Evolutionary conservation across 345 rosid species (phyloP).

Genomic region (Capsella bursapastoris): DNA sequence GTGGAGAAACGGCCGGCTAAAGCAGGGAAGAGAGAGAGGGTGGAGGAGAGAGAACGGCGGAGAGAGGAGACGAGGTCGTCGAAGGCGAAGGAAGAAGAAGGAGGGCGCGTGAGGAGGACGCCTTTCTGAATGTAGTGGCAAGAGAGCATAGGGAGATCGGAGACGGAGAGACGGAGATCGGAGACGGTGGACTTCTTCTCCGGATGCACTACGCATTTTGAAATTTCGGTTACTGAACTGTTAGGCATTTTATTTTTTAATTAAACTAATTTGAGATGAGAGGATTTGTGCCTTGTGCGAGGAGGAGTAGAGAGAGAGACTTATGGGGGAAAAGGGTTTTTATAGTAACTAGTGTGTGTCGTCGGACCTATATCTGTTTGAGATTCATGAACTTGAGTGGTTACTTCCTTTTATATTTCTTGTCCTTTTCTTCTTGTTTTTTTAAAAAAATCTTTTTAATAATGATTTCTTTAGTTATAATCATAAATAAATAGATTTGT

Average conservation of each 20-base stretch:
- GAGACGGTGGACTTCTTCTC: conserved; percentile 52
- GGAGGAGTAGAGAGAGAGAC: conserved; percentile 11
- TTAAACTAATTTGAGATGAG: background rate
- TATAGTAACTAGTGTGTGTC: conserved; percentile 39
- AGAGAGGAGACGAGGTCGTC: conserved; percentile 54
- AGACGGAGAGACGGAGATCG: conserved; percentile 85
- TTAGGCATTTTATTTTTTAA: conserved; percentile 55
- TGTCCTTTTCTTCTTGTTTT: conserved; percentile 2
- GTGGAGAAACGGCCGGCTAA: conserved; percentile 86
- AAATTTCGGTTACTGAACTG: conserved; percentile 51
- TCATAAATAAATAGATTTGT: background rate
- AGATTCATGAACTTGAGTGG: conserved; percentile 63
- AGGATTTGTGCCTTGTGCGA: no score
- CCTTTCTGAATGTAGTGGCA: conserved; percentile 99
- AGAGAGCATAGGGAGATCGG: conserved; percentile 96
- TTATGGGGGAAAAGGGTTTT: conserved; percentile 42
- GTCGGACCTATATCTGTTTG: background rate
- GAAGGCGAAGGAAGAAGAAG: conserved; percentile 56
- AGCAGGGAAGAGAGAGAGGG: conserved; percentile 80
- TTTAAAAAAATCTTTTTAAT: no score
- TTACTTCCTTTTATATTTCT: conserved; percentile 26
- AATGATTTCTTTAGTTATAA: background rate
- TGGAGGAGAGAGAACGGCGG: conserved; percentile 63
- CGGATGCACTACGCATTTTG: conserved; percentile 67
- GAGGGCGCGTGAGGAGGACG: conserved; percentile 54